Evolutionary conservation across 2,329 filamentous ascomycete genomes (phyloP), one percentile per base, ranked within the genome.

Genomic region (Didymella lethalis): DNA sequence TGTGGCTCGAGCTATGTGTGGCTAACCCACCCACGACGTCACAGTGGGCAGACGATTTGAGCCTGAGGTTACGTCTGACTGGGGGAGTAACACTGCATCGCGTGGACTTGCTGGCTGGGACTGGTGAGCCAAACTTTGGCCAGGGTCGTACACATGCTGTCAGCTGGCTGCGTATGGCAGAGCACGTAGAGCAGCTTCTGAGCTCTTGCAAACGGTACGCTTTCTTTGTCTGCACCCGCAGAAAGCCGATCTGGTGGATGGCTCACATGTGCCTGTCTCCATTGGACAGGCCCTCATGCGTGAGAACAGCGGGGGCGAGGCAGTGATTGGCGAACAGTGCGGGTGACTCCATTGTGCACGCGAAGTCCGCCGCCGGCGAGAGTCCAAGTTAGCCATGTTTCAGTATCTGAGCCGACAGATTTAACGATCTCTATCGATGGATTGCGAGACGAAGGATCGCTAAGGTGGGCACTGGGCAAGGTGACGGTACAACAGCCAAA

Each of bases 41-140:
- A 58, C 23, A 23, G 14, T 54, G 45, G 40, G 40, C 45, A 29
- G n/a, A 49, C 18, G 26, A 38, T 12, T 41, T 32, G 14, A 53
- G 45, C 26, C 31, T 46, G 40, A 49, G 45, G 55, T 58, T 58
- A 54, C 55, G 45, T 48, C 55, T 58, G 45, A 36, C 31, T 26
- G 31, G 18, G 31, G 29, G 34, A 48, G 49, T 58, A 43, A 28
- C 45, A 53, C 29, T 32, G 45, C 38, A 20, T 53, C 45, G 49
- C 38, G n/a, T 53, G 48, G 31, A 20, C 36, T 45, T 48, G 44
- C 44, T 53, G 25, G 44, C 48, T 53, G 18, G n/a, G 45, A 48
- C 28, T 18, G 20, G 12, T 47, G n/a, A n/a, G 12, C 48, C 48
- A 28, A 46, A 46, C 8, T 38, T 48, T 18, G 25, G 44, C 36